phyloP scores from a whole-genome alignment of 2,329 filamentous ascomycete genomes.

The Gnomoniopsis smithogilvyi region DNA sequence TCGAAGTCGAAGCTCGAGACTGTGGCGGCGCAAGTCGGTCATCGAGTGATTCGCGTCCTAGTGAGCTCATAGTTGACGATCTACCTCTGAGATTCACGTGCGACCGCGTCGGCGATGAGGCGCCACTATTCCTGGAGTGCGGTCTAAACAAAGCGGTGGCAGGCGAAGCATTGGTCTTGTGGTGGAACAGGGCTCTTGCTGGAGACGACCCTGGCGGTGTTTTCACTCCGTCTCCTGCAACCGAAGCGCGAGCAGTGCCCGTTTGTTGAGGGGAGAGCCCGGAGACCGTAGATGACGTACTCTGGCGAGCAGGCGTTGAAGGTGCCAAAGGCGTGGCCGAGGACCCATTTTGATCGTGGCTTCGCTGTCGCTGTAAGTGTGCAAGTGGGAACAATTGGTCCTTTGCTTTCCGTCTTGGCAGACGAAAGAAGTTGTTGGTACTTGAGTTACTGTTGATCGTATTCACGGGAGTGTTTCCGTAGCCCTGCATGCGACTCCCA shows the following conservation, averaged over 20 bases:
- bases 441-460: slow-evolving; percentile 58
- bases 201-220: slow-evolving; percentile 35
- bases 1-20: slow-evolving; percentile 78
- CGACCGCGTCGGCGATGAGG: slow-evolving; percentile 65
- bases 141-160: slow-evolving; percentile 49
- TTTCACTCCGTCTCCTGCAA: slow-evolving; percentile 24
- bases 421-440: slow-evolving; percentile 73
- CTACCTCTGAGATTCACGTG: slow-evolving; percentile 65
- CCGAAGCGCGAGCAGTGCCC: slow-evolving; percentile 24
- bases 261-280: slow-evolving; percentile 8
- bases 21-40: slow-evolving; percentile 65
- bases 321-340: slow-evolving; percentile 44
- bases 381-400: slow-evolving; percentile 80
- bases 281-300: slow-evolving; percentile 15
- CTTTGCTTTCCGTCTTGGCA: slow-evolving; percentile 74
- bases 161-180: slow-evolving; percentile 40
- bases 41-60: slow-evolving; percentile 70
- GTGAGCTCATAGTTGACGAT: slow-evolving; percentile 86
- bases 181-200: slow-evolving; percentile 24
- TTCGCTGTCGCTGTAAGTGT: slow-evolving; percentile 75
- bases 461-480: slow-evolving; percentile 51
- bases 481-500: slow-evolving; percentile 57
- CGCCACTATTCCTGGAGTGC: slow-evolving; percentile 50
- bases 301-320: slow-evolving; percentile 28
- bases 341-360: slow-evolving; percentile 31